phyloP scores from a whole-genome alignment of 352 stramenopile species.

The Pythium vanterpoolii region DNA sequence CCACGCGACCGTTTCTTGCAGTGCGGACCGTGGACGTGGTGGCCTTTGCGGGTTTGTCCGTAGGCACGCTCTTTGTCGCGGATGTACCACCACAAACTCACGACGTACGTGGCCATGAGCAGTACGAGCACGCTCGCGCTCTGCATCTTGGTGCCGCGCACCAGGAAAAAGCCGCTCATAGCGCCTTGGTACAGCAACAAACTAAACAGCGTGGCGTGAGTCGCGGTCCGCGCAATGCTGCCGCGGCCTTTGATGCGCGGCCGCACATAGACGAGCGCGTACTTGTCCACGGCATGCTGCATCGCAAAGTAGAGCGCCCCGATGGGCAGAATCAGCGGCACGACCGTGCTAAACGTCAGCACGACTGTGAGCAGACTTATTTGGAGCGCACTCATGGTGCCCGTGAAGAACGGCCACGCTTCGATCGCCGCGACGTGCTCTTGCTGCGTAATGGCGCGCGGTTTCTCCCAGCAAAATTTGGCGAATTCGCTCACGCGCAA shows the following conservation, averaged over 20 bases:
- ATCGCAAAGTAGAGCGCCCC: conserved; percentile 82
- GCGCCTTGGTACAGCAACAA: conserved; percentile 77
- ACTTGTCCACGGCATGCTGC: conserved; percentile 85
- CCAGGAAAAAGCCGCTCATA: conserved; percentile 85
- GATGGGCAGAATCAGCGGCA: conserved; percentile 79
- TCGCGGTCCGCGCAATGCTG: conserved; percentile 77
- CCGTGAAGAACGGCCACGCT: conserved; percentile 80
- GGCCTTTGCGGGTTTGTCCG: conserved; percentile 33
- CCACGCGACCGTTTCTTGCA: too few species aligned
- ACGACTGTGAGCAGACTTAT: conserved; percentile 83
- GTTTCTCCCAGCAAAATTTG: conserved; percentile 81
- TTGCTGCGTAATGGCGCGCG: conserved; percentile 64
- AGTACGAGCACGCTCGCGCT: conserved; percentile 66
- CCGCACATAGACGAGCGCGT: conserved; percentile 73
- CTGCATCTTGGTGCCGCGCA: conserved; percentile 71
- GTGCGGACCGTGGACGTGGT: conserved; percentile 31
- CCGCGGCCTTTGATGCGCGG: conserved; percentile 81
- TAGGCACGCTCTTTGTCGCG: conserved; percentile 81
- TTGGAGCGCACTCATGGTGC: conserved; percentile 79
- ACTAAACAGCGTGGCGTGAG: conserved; percentile 76
- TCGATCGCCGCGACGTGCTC: conserved; percentile 73
- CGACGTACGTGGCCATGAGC: conserved; percentile 81
- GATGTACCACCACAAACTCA: conserved; percentile 80
- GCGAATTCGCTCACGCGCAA: conserved; percentile 73
- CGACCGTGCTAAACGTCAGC: conserved; percentile 82